phyloP scores from a whole-genome alignment of 352 stramenopile genomes.

The Thalassiosira mediterranea region DNA sequence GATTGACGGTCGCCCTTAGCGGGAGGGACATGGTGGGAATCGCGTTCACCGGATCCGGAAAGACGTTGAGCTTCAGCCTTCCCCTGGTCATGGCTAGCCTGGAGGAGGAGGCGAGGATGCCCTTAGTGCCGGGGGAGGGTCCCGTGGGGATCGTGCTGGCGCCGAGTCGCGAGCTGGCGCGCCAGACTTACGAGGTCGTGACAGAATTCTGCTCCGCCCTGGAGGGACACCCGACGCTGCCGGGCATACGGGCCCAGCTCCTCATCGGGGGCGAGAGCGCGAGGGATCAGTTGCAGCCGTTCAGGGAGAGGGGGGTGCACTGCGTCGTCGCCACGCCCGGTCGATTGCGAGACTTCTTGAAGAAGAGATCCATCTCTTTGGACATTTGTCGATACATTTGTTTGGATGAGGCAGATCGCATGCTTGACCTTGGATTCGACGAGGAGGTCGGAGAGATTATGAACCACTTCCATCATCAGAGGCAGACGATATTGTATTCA shows the following conservation, averaged over 20 bases:
- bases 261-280: constrained; percentile 96
- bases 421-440: constrained; percentile 94
- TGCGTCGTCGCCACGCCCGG: constrained; percentile 97
- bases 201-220: constrained; percentile 90
- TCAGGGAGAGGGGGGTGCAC: constrained; percentile 90
- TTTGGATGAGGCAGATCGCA: constrained; percentile 97
- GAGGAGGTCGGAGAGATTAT: constrained; percentile 92
- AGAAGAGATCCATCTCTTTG: constrained; percentile 93
- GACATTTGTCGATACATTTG: constrained; percentile 96
- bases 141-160: constrained; percentile 97
- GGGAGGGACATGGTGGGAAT: constrained; percentile 98
- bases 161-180: constrained; percentile 95
- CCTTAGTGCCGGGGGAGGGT: constrained; percentile 92
- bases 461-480: constrained; percentile 96
- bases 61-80: constrained; percentile 97
- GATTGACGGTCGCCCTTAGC: constrained; percentile 94
- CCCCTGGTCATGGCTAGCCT: constrained; percentile 96
- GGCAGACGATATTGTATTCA: constrained; percentile 97
- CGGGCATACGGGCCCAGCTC: constrained; percentile 88
- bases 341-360: constrained; percentile 95
- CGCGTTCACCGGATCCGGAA: constrained; percentile 98
- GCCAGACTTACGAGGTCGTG: constrained; percentile 97
- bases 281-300: constrained; percentile 89
- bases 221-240: constrained; percentile 64
- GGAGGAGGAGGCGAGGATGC: constrained; percentile 93